Evolutionary conservation across 164 flowering plant species (phyloP).

Genomic region (Liriodendron chinense): DNA sequence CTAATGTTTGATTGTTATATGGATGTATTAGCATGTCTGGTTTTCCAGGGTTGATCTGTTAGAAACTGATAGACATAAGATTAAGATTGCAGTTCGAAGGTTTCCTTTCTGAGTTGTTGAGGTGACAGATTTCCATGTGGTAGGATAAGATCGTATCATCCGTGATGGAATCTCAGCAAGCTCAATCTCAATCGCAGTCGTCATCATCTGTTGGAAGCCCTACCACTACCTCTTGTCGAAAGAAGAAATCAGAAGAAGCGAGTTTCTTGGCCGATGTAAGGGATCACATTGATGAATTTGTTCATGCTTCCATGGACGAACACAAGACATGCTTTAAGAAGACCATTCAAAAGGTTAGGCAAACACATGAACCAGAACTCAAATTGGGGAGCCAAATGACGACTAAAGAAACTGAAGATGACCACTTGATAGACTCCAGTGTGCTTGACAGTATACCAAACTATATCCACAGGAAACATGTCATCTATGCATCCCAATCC

Average conservation of each 20-base stretch:
- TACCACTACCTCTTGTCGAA: slow-evolving; percentile 57
- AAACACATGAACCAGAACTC: not conserved
- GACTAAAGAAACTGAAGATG: too few relatives aligned
- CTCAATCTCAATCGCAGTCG: slow-evolving; percentile 20
- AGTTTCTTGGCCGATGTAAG: slow-evolving; percentile 66
- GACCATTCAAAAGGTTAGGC: slow-evolving; percentile 69
- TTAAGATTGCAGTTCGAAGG: too few relatives aligned
- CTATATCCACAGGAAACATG: not conserved
- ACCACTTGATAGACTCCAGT: not conserved
- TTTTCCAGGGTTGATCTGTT: too few relatives aligned
- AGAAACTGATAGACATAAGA: too few relatives aligned
- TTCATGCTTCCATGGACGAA: slow-evolving; percentile 90
- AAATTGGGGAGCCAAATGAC: too few relatives aligned
- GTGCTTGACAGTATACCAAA: not conserved
- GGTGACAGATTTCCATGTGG: not conserved
- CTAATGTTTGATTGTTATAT: too few relatives aligned
- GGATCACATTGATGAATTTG: slow-evolving; percentile 91
- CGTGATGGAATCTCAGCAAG: slow-evolving; percentile 39
- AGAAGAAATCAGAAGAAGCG: slow-evolving; percentile 79
- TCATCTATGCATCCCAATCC: not conserved
- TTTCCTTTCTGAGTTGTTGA: not conserved
- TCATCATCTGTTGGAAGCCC: slow-evolving; percentile 11
- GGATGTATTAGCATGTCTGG: too few relatives aligned
- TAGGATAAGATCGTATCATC: not conserved
- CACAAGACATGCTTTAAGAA: slow-evolving; percentile 85